These are phyloP conservation scores for Arthrobotrys entomopaga DNA, from an alignment of 2,329 filamentous ascomycete species.

Conservation along the genomic window DNA sequence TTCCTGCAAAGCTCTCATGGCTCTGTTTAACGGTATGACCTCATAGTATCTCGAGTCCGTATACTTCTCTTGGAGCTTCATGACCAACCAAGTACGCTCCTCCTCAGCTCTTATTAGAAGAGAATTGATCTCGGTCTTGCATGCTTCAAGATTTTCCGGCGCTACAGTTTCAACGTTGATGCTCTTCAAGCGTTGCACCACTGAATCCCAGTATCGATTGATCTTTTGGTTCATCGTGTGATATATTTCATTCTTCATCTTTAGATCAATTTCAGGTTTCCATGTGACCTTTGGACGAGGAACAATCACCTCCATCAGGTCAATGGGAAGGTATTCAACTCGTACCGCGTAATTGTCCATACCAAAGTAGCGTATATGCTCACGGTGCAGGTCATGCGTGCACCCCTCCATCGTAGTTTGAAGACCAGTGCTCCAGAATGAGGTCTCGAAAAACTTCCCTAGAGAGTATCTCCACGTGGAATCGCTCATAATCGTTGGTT, in stretches of 20 bases:
- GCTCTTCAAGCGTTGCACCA: slow-evolving; percentile 81
- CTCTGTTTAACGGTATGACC: slow-evolving; percentile 89
- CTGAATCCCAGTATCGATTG: slow-evolving; percentile 85
- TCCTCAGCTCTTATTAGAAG: slow-evolving; percentile 83
- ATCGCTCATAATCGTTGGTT: slow-evolving; percentile 88
- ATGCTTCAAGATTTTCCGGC: slow-evolving; percentile 84
- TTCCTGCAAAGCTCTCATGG: slow-evolving; percentile 89
- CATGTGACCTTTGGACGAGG: slow-evolving; percentile 90
- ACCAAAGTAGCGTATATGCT: slow-evolving; percentile 93
- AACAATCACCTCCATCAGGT: slow-evolving; percentile 92
- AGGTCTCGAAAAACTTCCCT: slow-evolving; percentile 96
- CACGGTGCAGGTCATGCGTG: slow-evolving; percentile 88
- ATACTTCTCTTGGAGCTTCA: slow-evolving; percentile 87
- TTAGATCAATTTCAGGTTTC: slow-evolving; percentile 95
- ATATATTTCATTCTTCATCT: slow-evolving; percentile 91
- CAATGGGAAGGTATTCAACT: slow-evolving; percentile 91
- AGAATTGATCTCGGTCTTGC: slow-evolving; percentile 81
- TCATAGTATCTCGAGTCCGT: slow-evolving; percentile 96
- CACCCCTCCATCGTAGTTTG: slow-evolving; percentile 79
- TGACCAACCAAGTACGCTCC: slow-evolving; percentile 78
- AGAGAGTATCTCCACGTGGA: slow-evolving; percentile 98
- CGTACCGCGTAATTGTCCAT: slow-evolving; percentile 84
- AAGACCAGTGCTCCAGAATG: slow-evolving; percentile 91
- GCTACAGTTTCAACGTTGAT: slow-evolving; percentile 92
- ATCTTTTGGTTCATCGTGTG: slow-evolving; percentile 81